Evolutionary conservation across 352 stramenopile species (phyloP).

Genomic region (Pythium grandisporangium): DNA sequence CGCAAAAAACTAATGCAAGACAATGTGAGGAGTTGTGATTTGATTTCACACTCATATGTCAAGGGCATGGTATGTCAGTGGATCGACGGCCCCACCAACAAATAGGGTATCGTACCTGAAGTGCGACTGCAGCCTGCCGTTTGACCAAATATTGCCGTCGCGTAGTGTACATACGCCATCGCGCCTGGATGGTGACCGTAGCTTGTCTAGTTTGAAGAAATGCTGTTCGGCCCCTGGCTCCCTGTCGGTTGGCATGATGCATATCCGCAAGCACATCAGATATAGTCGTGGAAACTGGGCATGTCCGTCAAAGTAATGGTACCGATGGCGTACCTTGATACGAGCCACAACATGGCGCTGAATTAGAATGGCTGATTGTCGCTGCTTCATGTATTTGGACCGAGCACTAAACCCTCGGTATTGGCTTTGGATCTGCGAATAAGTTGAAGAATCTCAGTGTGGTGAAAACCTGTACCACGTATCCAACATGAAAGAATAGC

Average conservation of each 20-base stretch:
- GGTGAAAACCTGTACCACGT: no score
- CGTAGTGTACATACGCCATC: slow-evolving; percentile 23
- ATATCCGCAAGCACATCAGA: no score
- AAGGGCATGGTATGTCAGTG: no score
- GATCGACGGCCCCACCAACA: no score
- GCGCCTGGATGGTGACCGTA: slow-evolving; percentile 33
- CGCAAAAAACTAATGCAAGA: slow-evolving; percentile 23
- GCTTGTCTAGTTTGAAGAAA: slow-evolving; percentile 22
- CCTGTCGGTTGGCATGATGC: no score
- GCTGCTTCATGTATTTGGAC: slow-evolving; percentile 32
- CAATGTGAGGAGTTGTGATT: no score
- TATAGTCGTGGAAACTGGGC: no score
- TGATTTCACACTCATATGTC: no score
- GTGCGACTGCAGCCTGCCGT: slow-evolving; percentile 6
- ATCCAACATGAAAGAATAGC: no score
- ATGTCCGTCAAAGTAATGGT: no score
- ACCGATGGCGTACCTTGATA: slow-evolving; percentile 34
- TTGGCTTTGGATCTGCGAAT: slow-evolving; percentile 50
- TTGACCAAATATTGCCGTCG: slow-evolving; percentile 14
- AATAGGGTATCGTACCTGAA: no score
- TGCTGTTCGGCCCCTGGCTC: slow-evolving; percentile 14
- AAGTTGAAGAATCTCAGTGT: not conserved
- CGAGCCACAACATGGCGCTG: slow-evolving; percentile 39
- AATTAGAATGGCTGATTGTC: slow-evolving; percentile 30
- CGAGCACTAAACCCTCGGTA: slow-evolving; percentile 60